Percentiles rank a stretch among this genome's conserved stretches.
These are phyloP conservation scores for Phytophthora quininea DNA, from an alignment of 352 stramenopile genomes.

Conservation along the genomic window DNA sequence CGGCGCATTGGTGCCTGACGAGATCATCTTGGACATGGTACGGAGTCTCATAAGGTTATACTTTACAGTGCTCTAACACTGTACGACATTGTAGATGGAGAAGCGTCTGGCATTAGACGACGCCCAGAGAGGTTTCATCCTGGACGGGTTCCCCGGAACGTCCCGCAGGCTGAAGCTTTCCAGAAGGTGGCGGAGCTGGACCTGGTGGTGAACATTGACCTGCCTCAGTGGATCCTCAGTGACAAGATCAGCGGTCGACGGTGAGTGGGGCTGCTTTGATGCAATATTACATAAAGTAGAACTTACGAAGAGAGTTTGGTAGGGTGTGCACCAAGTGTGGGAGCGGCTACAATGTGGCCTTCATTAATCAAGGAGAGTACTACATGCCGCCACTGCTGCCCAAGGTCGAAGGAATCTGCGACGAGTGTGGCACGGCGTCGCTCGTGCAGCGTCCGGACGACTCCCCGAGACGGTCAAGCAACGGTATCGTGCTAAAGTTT, in stretches of 20 bases:
- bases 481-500: slow-evolving; percentile 34
- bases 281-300: background rate
- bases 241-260: slow-evolving; percentile 91
- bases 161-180: slow-evolving; percentile 88
- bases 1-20: slow-evolving; percentile 84
- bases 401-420: slow-evolving; percentile 82
- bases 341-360: slow-evolving; percentile 87
- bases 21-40: slow-evolving; percentile 91
- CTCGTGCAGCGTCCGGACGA: slow-evolving; percentile 88
- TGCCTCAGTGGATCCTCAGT: slow-evolving; percentile 87
- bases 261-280: slow-evolving; percentile 32
- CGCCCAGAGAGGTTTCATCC: slow-evolving; percentile 81
- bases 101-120: slow-evolving; percentile 74
- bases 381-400: slow-evolving; percentile 91
- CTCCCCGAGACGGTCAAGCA: slow-evolving; percentile 78
- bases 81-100: slow-evolving; percentile 46
- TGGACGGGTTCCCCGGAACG: slow-evolving; percentile 92
- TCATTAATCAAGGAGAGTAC: slow-evolving; percentile 87
- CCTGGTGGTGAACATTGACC: slow-evolving; percentile 89
- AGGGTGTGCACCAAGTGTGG: slow-evolving; percentile 88
- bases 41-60: no score
- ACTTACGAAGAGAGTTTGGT: background rate
- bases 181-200: slow-evolving; percentile 77
- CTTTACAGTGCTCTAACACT: background rate
- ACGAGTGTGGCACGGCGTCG: slow-evolving; percentile 73